Evolutionary conservation across 1,284 basidiomycete genomes (phyloP), one percentile per base, ranked within the genome.

Genomic region (Trichosporon sp.): DNA sequence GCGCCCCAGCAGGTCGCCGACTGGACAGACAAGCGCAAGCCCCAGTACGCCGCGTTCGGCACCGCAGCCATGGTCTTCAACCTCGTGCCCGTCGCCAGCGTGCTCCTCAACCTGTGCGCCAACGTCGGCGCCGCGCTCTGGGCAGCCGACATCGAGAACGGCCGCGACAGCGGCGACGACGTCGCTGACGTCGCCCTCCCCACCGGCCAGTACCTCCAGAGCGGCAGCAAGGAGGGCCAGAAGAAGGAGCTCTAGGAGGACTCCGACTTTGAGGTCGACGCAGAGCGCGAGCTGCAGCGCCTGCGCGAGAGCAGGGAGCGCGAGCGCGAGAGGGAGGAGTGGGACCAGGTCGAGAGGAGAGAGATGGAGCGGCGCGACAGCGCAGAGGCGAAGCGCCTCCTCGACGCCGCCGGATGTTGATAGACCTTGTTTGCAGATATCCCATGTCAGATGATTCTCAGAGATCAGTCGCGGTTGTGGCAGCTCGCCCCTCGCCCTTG

Each of bases 121-220:
- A 68, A 87, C 0, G 87, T 90, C 31, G 90, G 90, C 27, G 90
- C 90, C 0, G 90, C 90, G 2, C 80, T 92, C 66, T 91, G 89
- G 89, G 90, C 89, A 0, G 86, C 87, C 13, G 86, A 89, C 67
- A 60, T 72, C 15, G 80, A 81, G 65, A 62, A 35, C 47, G 62
- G 56, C 27, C 27, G 38, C 44, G 56, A 35, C 34, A 21, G 27
- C 4, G 29, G 15, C 8, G 62, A 35, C 23, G 62, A 64, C 21
- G 62, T 56, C 32, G 32, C 29, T 25, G 66, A 68, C 25, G 66
- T 68, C 18, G 23, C 32, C 9, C 66, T 68, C 15, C 66, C 66
- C 4, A 35, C 62, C 56, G 56, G 56, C 27, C 29, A 11, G 11
- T 31, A 31, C 18, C 34, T 25, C 23, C 31, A 38, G 31, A 31